Evolutionary conservation across 306 rosid genomes (phyloP), one percentile per base, ranked within the genome.

Genomic region (Citrullus amarus): DNA sequence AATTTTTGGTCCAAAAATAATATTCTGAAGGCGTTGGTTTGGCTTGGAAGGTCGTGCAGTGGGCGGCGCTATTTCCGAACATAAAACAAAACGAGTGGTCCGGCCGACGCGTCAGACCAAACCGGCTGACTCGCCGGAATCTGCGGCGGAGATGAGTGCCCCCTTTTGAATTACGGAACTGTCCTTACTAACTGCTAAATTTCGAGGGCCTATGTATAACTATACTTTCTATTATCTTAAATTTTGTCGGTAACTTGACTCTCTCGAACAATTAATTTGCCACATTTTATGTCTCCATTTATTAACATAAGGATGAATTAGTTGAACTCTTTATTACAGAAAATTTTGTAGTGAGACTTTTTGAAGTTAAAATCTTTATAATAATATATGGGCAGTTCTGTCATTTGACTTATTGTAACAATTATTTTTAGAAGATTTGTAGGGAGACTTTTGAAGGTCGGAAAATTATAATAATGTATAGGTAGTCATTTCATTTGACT

Each of bases 1-100:
- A 62, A 62, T 34, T 65, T 36, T 16, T 4, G 76, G 36, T 6
- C 15, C 5, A 8, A 16, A 28, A 51, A 6, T 55, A 30, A 55
- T 63, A 16, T 61, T 69, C 3, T 15, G 54, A 34, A 43, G 46
- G 81, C 84, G 79, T 76, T 17, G 80, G 83, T 81, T 81, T 58
- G 44, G 71, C 70, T 78, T 67, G 44, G 70, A 82, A 80, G 91
- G 96, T 90, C 97, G 97, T 93, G 91, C 96, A 79, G 72, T 88
- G 97, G 96, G 79, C 89, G 93, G 89, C 81, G 84, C 10, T 20
- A 68, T 68, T 68, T 9, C 75, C 55, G 18, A 68, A 44, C 12
- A 70, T 2, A 68, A 71, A 79, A 79, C 81, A 83, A 81, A 36
- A 32, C 30, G 4, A 20, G 53, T n/a, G 75, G 53, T n/a, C 54